Percentiles rank a stretch among this genome's conserved stretches.
Conservation (phyloP, 1,139 yeast species). For the Scheffersomyces titani region DNA sequence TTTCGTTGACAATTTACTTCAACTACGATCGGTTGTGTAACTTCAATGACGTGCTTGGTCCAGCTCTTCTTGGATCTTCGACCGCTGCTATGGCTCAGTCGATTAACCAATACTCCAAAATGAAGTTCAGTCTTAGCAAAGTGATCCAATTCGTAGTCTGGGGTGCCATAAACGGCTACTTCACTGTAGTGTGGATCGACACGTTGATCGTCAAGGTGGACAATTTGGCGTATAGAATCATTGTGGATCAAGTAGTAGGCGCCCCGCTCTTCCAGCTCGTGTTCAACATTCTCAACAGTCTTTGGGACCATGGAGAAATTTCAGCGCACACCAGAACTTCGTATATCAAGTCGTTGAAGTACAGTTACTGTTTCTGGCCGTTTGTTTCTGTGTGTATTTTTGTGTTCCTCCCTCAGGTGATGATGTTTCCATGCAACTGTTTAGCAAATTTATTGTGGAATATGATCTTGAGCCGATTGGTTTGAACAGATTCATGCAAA, state of each 20-base stretch:
- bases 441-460: slow-evolving; percentile 59
- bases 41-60: slow-evolving; percentile 24
- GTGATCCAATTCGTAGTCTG: slow-evolving; percentile 55
- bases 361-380: slow-evolving; percentile 63
- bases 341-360: slow-evolving; percentile 49
- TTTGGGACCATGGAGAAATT: slow-evolving; percentile 58
- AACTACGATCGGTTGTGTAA: slow-evolving; percentile 21
- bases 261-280: slow-evolving; percentile 55
- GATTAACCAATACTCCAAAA: slow-evolving; percentile 48
- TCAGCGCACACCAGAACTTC: slow-evolving; percentile 26
- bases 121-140: slow-evolving; percentile 39
- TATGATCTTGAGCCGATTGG: slow-evolving; percentile 44
- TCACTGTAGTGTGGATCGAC: slow-evolving; percentile 61
- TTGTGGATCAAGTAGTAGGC: slow-evolving; percentile 57
- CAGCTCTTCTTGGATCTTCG: slow-evolving; percentile 45
- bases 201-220: slow-evolving; percentile 40
- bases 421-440: slow-evolving; percentile 62
- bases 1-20: slow-evolving; percentile 27
- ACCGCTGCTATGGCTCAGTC: slow-evolving; percentile 64
- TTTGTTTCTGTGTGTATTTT: slow-evolving; percentile 53
- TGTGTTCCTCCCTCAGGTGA: slow-evolving; percentile 44
- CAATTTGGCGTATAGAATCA: slow-evolving; percentile 36
- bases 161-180: slow-evolving; percentile 63
- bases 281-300: slow-evolving; percentile 47
- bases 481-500: background rate